Base-by-base conservation (phyloP, 2,329 filamentous ascomycete genomes). In the Colletotrichum brevisporum region DNA sequence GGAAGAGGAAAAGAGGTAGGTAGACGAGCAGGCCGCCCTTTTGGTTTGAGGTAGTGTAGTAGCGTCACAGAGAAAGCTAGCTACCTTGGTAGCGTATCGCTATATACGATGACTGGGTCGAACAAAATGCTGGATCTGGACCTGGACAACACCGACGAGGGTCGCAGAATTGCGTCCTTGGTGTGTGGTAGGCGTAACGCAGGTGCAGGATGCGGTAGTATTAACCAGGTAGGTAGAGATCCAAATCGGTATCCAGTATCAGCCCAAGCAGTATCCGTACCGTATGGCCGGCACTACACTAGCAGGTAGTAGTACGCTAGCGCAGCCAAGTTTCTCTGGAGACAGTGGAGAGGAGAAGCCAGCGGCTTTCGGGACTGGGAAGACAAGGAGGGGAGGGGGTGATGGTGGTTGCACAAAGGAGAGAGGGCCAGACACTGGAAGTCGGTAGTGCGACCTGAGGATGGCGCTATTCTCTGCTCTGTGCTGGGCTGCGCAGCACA, bases 401-500 rank as follows among this genome's bases (percentile, higher is more conserved):
- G 31, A 8, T 36, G 27, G n/a, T 64, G 52, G 65, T 63, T 57
- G 60, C 53, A 67, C 65, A 67, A 69, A 58, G 65, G 48, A 50
- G 47, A 50, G 16, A 47, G 26, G 26, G 48, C 51, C 31, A 36
- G 50, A 45, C 43, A 45, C 66, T 55, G 60, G 18, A 50, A 54
- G 55, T 55, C 55, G 66, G 55, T 62, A 36, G 62, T 47, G 63
- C 50, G n/a, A 56, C 43, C 16, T 47, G 24, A 36, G 45, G 21
- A 18, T 24, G 53, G 13, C 39, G 65, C 47, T 31, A 39, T 21
- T 53, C 48, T 48, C 10, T 48, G 21, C 45, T 6, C 21, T 24
- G 21, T 24, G 21, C 10, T 48, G n/a, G 12, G 12, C 6, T 21
- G 18, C 10, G 60, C 52, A 26, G 47, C 47, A 21, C 36, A 41